Base-by-base conservation (phyloP, 176 grass and related monocot genomes). In the Oryza brachyantha region DNA sequence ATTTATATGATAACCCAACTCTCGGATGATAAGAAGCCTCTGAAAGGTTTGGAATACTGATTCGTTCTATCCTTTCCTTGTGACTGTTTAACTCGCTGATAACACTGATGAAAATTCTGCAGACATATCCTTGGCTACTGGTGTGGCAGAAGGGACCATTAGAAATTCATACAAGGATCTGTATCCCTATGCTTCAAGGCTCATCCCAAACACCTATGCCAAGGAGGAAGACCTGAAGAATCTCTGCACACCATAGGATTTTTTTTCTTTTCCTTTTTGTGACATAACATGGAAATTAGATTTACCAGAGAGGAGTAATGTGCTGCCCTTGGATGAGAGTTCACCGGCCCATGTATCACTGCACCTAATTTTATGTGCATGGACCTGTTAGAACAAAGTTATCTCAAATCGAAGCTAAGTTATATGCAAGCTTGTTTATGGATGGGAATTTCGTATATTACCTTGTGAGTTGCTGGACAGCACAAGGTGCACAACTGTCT, bases 1-100 rank as follows among this genome's bases (percentile, higher is more conserved):
- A 97, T 97, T 65, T 97, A 97, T 72, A 97, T 97, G 93, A 97
- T 97, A 83, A 97, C 93, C 37, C 93, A 97, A 74, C 82, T 97
- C 11, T 97, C 90, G 27, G 93, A 97, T n/a, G 93, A 93, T 52
- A 97, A 96, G 72, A 96, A 90, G 64, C 90, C 93, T 16, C 90
- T 97, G 42, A 97, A 97, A 90, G 93, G 93, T 97, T 66, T 41
- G 34, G 36, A 68, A 78, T 5, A 60, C 61, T 35, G 7, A 22
- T 58, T 10, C 24, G 1, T 65, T 79, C 4, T 45, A 1, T 58
- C 19, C 14, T 70, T 43, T 60, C 10, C 38, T 46, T 35, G 2
- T 39, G 8, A 41, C 32, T 73, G 38, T 37, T 57, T 17, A 62
- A 29, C 40, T 84, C n/a, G 11, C 1, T 36, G 25, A 71, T 77